These are phyloP conservation scores for Curvularia lunata DNA, from an alignment of 2,329 filamentous ascomycete species.

Conservation along the genomic window DNA sequence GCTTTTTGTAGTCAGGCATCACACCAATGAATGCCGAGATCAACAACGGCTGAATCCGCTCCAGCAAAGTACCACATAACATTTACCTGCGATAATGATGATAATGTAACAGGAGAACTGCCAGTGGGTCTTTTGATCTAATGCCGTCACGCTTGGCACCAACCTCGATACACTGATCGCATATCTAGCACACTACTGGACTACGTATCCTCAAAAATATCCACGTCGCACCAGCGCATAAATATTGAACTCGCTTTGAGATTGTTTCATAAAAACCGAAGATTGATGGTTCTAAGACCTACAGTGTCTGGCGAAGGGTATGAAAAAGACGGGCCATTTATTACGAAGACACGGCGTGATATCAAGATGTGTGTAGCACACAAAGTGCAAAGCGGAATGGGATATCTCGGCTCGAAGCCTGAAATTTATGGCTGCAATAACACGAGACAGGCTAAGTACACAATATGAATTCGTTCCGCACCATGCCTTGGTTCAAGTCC, in stretches of 20 bases:
- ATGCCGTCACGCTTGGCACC: not conserved
- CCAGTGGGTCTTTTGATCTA: slow-evolving; percentile 1
- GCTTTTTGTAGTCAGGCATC: not conserved
- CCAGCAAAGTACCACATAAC: not conserved
- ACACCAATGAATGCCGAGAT: not conserved
- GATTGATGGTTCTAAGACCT: not conserved
- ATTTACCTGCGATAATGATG: not conserved
- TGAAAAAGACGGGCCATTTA: not conserved
- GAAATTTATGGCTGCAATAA: not conserved
- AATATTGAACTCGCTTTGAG: not conserved
- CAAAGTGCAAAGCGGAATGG: too few species aligned
- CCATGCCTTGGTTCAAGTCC: not conserved
- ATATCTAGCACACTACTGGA: not conserved
- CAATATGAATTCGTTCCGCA: not conserved
- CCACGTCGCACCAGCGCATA: not conserved
- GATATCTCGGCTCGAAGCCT: not conserved
- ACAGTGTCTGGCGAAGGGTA: not conserved
- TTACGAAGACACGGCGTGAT: not conserved
- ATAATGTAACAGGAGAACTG: not conserved
- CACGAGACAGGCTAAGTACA: not conserved
- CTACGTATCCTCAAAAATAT: not conserved
- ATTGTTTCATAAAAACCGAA: not conserved
- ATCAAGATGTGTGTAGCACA: not conserved
- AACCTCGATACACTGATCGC: not conserved
- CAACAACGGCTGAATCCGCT: not conserved